Percentiles rank a stretch among this genome's conserved stretches.
These are phyloP conservation scores for Candolleomyces aberdarensis DNA, from an alignment of 768 basidiomycete genomes.

Conservation along the genomic window DNA sequence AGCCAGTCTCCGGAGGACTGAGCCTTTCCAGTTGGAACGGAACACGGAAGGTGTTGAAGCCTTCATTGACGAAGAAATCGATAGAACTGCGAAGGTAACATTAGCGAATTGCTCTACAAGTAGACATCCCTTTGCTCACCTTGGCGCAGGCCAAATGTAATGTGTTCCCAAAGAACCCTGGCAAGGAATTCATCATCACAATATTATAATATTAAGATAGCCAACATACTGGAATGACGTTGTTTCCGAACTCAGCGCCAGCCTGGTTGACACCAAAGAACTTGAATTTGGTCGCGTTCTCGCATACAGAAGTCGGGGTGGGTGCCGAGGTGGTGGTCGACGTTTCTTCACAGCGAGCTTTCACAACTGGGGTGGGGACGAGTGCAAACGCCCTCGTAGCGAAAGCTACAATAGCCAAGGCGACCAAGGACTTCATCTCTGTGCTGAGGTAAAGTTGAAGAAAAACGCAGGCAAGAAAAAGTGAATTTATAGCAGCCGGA, in stretches of 20 bases:
- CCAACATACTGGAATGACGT: slow-evolving; percentile 41
- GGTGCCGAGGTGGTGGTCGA: slow-evolving; percentile 8
- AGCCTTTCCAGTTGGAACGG: slow-evolving; percentile 60
- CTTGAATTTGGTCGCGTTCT: slow-evolving; percentile 34
- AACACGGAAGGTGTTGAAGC: slow-evolving; percentile 62
- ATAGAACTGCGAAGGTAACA: slow-evolving; percentile 19
- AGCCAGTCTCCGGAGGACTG: slow-evolving; percentile 47
- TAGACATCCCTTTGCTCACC: background rate
- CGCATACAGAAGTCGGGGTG: slow-evolving; percentile 2
- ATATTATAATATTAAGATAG: too few relatives aligned
- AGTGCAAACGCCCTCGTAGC: background rate
- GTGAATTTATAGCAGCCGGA: background rate
- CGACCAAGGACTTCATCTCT: background rate
- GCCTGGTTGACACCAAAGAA: slow-evolving; percentile 63
- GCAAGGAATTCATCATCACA: too few relatives aligned
- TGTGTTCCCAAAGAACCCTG: slow-evolving; percentile 38
- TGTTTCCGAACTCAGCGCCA: slow-evolving; percentile 59
- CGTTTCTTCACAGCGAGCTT: slow-evolving; percentile 1
- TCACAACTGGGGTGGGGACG: background rate
- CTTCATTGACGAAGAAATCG: slow-evolving; percentile 53
- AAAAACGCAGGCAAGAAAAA: background rate
- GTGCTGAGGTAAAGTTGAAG: background rate
- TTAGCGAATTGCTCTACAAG: background rate
- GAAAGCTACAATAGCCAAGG: background rate
- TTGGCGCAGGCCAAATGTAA: slow-evolving; percentile 49